phyloP scores from a whole-genome alignment of 176 grass and related monocot genomes.

The Puya raimondii region DNA sequence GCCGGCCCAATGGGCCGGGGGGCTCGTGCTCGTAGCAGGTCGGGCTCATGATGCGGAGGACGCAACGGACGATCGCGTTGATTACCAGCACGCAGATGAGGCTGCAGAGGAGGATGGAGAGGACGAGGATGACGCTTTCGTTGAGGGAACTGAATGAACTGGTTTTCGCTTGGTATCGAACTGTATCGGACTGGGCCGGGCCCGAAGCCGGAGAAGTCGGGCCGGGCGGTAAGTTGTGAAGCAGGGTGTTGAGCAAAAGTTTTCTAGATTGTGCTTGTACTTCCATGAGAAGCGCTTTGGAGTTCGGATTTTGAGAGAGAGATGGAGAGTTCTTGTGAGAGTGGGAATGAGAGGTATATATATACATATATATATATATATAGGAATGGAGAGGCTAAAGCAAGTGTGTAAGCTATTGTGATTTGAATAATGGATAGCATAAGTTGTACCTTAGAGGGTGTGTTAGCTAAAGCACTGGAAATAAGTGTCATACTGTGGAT shows the following conservation, averaged over 20 bases:
- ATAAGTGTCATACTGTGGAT: not conserved
- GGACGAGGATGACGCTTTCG: conserved; percentile 46
- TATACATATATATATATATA: conserved; percentile 25
- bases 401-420: not conserved
- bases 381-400: conserved; percentile 15
- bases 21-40: conserved; percentile 31
- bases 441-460: conserved; percentile 2
- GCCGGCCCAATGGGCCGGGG: not conserved
- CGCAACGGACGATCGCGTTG: conserved; percentile 39
- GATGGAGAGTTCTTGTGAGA: not conserved
- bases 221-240: not conserved
- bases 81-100: conserved; percentile 39
- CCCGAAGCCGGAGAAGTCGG: conserved; percentile 6
- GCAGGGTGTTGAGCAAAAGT: conserved; percentile 27
- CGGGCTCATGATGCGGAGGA: conserved; percentile 33
- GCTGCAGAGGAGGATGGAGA: conserved; percentile 52
- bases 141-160: conserved; percentile 38
- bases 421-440: conserved; percentile 7
- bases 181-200: not conserved
- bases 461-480: not conserved
- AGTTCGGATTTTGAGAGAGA: not conserved
- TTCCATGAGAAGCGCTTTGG: conserved; percentile 27
- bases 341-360: not conserved
- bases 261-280: conserved; percentile 30
- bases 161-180: not conserved